Percentiles rank a stretch among this genome's conserved stretches.
Evolutionary conservation across 768 basidiomycete species (phyloP).

Genomic region (Boletus vinaceobasis): DNA sequence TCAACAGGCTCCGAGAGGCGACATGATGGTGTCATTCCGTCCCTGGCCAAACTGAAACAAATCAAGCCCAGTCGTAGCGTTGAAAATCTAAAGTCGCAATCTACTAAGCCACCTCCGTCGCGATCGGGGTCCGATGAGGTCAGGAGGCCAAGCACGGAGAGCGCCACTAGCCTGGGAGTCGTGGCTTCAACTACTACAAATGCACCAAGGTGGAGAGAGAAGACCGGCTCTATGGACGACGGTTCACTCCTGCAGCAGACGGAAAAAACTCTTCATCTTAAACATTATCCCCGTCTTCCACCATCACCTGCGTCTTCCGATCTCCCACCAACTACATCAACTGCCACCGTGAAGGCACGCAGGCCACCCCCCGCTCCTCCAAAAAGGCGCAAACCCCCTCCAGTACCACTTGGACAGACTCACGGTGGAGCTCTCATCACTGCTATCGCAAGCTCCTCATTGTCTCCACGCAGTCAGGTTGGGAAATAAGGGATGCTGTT

Average conservation of each 20-base stretch:
- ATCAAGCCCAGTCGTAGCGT: slow-evolving; percentile 66
- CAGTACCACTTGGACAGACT: slow-evolving; percentile 52
- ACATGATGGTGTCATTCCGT: slow-evolving; percentile 17
- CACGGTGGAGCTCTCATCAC: slow-evolving; percentile 57
- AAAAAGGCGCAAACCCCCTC: slow-evolving; percentile 69
- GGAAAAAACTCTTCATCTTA: slow-evolving; percentile 18
- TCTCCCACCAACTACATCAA: slow-evolving; percentile 15
- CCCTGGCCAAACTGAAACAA: slow-evolving; percentile 36
- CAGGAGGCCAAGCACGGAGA: slow-evolving; percentile 41
- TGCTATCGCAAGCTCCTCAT: slow-evolving; percentile 46
- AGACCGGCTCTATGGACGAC: slow-evolving; percentile 26
- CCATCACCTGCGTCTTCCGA: slow-evolving; percentile 19
- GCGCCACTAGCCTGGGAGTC: slow-evolving; percentile 30
- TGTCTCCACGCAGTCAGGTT: slow-evolving; percentile 17
- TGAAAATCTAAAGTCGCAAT: slow-evolving; percentile 47
- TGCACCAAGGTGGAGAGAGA: slow-evolving; percentile 23
- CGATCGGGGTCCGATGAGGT: slow-evolving; percentile 35
- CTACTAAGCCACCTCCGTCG: slow-evolving; percentile 26
- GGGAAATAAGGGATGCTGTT: slow-evolving; percentile 14
- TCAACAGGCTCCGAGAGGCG: slow-evolving; percentile 14
- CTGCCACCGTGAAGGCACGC: slow-evolving; percentile 30
- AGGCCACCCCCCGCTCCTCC: slow-evolving; percentile 67
- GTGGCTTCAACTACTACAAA: slow-evolving; percentile 26
- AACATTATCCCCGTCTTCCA: slow-evolving; percentile 12
- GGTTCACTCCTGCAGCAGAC: slow-evolving; percentile 16